These are phyloP conservation scores for Aspergillus novoparasiticus DNA, from an alignment of 2,329 filamentous ascomycete species.

Conservation along the genomic window DNA sequence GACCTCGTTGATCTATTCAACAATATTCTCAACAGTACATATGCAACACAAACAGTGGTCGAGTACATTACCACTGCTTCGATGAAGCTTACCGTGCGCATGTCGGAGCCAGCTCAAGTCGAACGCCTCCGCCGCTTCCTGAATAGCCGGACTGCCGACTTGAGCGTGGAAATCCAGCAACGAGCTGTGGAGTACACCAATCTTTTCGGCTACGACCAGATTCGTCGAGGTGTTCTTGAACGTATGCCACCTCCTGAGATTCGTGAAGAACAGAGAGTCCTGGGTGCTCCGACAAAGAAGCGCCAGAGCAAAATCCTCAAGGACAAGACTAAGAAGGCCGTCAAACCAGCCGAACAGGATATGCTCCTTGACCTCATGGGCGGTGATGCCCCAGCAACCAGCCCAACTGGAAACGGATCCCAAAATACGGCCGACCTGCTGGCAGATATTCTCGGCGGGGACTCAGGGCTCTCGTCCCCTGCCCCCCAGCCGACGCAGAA, in stretches of 20 bases:
- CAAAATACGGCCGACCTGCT: conserved; percentile 83
- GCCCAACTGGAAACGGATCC: conserved; percentile 57
- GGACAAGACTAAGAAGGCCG: conserved; percentile 72
- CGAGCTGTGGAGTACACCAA: conserved; percentile 94
- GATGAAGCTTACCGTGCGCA: conserved; percentile 90
- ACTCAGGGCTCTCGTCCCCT: conserved; percentile 58
- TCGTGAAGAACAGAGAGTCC: conserved; percentile 87
- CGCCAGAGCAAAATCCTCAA: conserved; percentile 65
- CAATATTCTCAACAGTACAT: conserved; percentile 90
- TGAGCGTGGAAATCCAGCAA: conserved; percentile 95
- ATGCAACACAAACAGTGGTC: conserved; percentile 84
- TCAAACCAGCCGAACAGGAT: conserved; percentile 87
- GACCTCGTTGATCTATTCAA: conserved; percentile 93
- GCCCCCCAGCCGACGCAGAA: conserved; percentile 57
- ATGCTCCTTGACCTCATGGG: conserved; percentile 92
- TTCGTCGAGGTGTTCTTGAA: conserved; percentile 87
- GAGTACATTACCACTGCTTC: conserved; percentile 95
- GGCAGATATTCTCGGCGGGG: conserved; percentile 85
- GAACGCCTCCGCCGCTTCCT: conserved; percentile 82
- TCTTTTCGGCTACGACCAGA: conserved; percentile 85
- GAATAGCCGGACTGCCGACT: conserved; percentile 75
- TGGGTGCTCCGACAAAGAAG: conserved; percentile 76
- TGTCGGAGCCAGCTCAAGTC: conserved; percentile 81
- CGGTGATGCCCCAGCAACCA: conserved; percentile 67
- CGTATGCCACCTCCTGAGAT: conserved; percentile 98